phyloP scores from a whole-genome alignment of 2,329 filamentous ascomycete genomes.

The Cladosporium sp. region DNA sequence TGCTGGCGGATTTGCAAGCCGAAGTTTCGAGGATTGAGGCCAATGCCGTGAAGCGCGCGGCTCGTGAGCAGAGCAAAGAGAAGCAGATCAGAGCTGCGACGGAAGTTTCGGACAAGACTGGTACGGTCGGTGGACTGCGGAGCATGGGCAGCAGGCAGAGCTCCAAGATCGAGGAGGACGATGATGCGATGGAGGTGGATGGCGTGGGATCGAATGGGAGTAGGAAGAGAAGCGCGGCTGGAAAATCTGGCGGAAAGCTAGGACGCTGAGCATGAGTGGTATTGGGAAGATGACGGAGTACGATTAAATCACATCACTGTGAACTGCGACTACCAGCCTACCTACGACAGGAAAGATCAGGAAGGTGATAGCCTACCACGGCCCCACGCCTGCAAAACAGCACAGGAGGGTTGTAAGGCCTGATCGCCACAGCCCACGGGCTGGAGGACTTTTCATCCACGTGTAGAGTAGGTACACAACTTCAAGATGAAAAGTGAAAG shows the following conservation, averaged over 20 bases:
- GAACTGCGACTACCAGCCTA: background rate
- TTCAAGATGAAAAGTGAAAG: background rate
- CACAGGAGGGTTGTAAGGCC: background rate
- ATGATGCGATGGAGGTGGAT: constrained; percentile 41
- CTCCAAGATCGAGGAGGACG: constrained; percentile 26
- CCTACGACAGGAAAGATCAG: background rate
- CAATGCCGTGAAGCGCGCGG: constrained; percentile 44
- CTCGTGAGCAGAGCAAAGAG: constrained; percentile 46
- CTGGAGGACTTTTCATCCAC: background rate
- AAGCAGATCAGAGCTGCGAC: constrained; percentile 41
- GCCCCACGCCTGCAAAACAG: background rate
- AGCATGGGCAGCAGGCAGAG: constrained; percentile 23
- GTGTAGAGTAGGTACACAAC: background rate
- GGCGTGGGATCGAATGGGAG: constrained; percentile 16
- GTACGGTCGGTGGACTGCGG: constrained; percentile 18
- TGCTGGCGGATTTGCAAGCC: constrained; percentile 72
- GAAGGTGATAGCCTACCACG: background rate
- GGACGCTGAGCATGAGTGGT: background rate
- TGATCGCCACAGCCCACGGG: background rate
- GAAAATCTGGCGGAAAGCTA: constrained; percentile 16
- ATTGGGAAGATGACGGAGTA: background rate
- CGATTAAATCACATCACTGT: background rate
- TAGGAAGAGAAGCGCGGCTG: constrained; percentile 22
- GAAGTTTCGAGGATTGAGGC: constrained; percentile 69
- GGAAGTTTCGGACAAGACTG: constrained; percentile 29